Percentiles rank a stretch among this genome's conserved stretches.
Conservation (phyloP, 2,329 filamentous ascomycete genomes). For the Venturiaceae sp. region DNA sequence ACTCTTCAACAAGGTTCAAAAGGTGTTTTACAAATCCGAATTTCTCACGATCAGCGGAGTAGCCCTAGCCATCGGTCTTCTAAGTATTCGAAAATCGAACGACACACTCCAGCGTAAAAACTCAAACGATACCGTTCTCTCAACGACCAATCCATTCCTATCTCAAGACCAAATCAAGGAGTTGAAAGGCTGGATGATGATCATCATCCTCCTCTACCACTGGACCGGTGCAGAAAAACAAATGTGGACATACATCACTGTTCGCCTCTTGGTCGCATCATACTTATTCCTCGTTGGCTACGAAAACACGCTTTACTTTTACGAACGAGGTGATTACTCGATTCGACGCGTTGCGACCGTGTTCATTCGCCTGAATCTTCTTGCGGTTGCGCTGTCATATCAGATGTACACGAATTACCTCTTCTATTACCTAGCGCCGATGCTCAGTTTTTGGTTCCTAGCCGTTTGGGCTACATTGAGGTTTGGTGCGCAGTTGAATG, state of each 20-base stretch:
- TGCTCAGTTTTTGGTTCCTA: slow-evolving; percentile 54
- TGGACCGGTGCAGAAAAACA: slow-evolving; percentile 40
- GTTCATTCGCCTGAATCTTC: slow-evolving; percentile 47
- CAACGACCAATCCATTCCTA: slow-evolving; percentile 22
- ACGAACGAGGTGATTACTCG: slow-evolving; percentile 48
- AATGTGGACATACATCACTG: slow-evolving; percentile 15
- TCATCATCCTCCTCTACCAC: slow-evolving; percentile 41
- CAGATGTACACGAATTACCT: slow-evolving; percentile 47
- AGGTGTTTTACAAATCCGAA: background rate
- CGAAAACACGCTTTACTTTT: slow-evolving; percentile 50
- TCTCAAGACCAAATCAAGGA: slow-evolving; percentile 47
- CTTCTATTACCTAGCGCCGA: slow-evolving; percentile 49
- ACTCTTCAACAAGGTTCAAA: slow-evolving; percentile 6
- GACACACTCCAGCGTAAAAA: background rate
- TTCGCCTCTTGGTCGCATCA: slow-evolving; percentile 38
- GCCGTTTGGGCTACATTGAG: slow-evolving; percentile 39
- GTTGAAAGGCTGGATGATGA: slow-evolving; percentile 54
- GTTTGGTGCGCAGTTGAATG: background rate
- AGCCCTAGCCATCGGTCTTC: background rate
- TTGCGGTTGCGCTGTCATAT: slow-evolving; percentile 44
- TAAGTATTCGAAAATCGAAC: background rate
- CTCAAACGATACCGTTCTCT: background rate
- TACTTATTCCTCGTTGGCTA: slow-evolving; percentile 56
- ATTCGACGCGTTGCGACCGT: slow-evolving; percentile 41
- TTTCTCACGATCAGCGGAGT: background rate